Evolutionary conservation across 352 stramenopile genomes (phyloP), one percentile per base, ranked within the genome.

Genomic region (Phytophthora meadii): DNA sequence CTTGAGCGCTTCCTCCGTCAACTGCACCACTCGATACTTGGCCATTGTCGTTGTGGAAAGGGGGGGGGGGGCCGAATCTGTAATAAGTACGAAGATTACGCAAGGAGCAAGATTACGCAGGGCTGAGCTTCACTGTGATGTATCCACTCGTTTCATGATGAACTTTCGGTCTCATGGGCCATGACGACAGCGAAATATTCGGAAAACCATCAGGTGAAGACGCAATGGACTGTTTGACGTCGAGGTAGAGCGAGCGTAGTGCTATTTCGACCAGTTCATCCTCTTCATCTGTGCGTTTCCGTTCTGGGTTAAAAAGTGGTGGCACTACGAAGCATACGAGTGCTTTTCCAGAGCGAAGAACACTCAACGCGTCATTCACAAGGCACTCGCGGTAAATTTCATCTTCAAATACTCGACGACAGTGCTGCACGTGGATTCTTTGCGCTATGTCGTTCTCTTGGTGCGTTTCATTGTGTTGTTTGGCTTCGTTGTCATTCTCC

Each of bases 1-100:
- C 49, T 79, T 78, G 41, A 89, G 77, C 64, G 74, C 69, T 58
- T 91, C 82, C 24, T 73, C 54, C 17, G 62, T 70, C 48, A 91
- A 70, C 40, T 68, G 63, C 63, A 91, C 80, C 28, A 91, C 42
- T 42, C 79, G 82, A 62, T 74, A 84, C 57, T 66, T 65, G 12
- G 48, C 28, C 58, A 61, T 19, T 42, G 36, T 42, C 36, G 30
- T 17, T 42, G 34, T 40, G 34, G 10, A 22, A 22, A n/a, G 12
- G 19, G 36, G 19, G 19, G 19, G 24, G 44, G 5, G 19, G 36
- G 22, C 24, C 8, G 17, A 19, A 36, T 36, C 30, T 9, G 9
- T 36, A 14, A 19, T 12, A 34, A 36, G 30, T 36, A 36, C 30
- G 30, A 30, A 22, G 22, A 22, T 22, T 22, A 22, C 22, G 22